Conservation (phyloP, 2,329 filamentous ascomycete genomes). For the Teratosphaeria gauchensis region DNA sequence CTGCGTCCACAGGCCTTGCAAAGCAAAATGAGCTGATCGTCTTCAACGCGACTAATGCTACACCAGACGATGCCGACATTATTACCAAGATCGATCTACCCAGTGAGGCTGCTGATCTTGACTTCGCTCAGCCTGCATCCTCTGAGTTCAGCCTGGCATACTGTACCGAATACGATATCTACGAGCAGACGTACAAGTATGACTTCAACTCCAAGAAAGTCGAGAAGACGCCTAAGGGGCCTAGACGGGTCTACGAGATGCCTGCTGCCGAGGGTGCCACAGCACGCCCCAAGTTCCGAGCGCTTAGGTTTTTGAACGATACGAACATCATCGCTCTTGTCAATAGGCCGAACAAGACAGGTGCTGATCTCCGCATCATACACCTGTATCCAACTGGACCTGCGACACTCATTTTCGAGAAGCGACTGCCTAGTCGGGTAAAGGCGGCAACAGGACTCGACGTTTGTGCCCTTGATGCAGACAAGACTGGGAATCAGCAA, state of each 20-base stretch:
- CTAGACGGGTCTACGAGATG: constrained; percentile 35
- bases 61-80: constrained; percentile 43
- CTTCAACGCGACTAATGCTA: constrained; percentile 56
- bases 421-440: constrained; percentile 56
- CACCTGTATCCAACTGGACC: constrained; percentile 51
- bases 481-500: constrained; percentile 57
- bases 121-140: constrained; percentile 54
- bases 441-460: constrained; percentile 71
- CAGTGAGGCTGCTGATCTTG: constrained; percentile 58
- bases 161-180: constrained; percentile 67
- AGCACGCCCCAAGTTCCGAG: constrained; percentile 43
- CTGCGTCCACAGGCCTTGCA: constrained; percentile 67
- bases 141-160: constrained; percentile 65
- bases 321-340: constrained; percentile 45
- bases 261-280: constrained; percentile 21
- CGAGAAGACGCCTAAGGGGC: constrained; percentile 30
- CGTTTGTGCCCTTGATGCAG: constrained; percentile 55
- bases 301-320: constrained; percentile 46
- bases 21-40: constrained; percentile 65
- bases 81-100: constrained; percentile 44
- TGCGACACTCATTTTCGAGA: constrained; percentile 40
- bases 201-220: constrained; percentile 34
- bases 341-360: constrained; percentile 45
- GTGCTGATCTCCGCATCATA: constrained; percentile 47
- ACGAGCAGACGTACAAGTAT: constrained; percentile 51